These are phyloP conservation scores for Calonectria multiphialidica DNA, from an alignment of 2,329 filamentous ascomycete genomes.

Conservation along the genomic window DNA sequence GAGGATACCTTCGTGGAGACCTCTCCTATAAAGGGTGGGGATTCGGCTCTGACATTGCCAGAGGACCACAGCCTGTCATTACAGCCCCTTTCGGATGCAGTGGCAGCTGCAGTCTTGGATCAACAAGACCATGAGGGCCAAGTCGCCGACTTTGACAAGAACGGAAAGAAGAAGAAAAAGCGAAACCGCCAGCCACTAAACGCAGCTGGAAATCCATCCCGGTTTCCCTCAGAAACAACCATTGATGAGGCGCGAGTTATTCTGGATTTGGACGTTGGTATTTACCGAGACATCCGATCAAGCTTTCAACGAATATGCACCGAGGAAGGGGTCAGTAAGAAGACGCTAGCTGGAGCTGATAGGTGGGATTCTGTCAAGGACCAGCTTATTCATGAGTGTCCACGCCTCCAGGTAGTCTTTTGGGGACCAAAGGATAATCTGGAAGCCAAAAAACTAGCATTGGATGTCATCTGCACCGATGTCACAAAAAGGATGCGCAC, in stretches of 20 bases:
- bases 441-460: conserved; percentile 74
- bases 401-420: conserved; percentile 73
- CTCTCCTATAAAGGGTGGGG: conserved; percentile 16
- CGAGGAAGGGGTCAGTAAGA: conserved; percentile 76
- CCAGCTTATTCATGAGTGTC: conserved; percentile 72
- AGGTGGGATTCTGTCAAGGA: conserved; percentile 80
- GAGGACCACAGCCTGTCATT: conserved; percentile 13
- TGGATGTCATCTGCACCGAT: conserved; percentile 85
- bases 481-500: conserved; percentile 83
- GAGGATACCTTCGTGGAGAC: not conserved
- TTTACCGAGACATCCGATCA: conserved; percentile 74
- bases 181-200: conserved; percentile 77
- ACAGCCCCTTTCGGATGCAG: conserved; percentile 3
- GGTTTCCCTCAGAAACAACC: conserved; percentile 86
- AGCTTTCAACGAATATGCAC: conserved; percentile 79
- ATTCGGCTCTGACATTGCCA: conserved; percentile 15
- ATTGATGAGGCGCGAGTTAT: conserved; percentile 82
- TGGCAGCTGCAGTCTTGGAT: not conserved
- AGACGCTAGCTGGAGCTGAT: conserved; percentile 79
- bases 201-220: conserved; percentile 75
- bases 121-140: not conserved
- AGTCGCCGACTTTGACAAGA: conserved; percentile 19
- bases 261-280: conserved; percentile 71
- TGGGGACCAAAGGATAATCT: conserved; percentile 67
- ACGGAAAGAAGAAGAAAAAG: conserved; percentile 66